Evolutionary conservation across 108 stramenopile genomes (phyloP).

Genomic region (Craspedostauros australis): DNA sequence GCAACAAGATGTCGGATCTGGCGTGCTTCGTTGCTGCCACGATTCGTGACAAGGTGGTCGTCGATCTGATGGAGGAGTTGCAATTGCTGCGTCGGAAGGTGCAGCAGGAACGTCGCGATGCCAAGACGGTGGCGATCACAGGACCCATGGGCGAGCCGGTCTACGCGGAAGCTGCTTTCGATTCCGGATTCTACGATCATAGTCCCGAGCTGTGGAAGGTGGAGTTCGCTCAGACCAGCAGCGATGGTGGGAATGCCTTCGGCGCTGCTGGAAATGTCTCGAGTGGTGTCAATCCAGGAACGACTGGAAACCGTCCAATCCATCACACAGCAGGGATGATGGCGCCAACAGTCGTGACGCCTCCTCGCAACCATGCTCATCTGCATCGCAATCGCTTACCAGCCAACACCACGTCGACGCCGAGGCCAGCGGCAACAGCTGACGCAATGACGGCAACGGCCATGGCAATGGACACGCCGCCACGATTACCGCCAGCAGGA

Average conservation of each 20-base stretch:
- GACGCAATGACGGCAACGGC: no score
- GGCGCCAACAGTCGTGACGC: no score
- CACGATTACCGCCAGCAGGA: no score
- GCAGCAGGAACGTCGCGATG: conserved; percentile 1
- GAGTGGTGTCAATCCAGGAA: no score
- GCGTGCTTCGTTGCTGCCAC: conserved; percentile 43
- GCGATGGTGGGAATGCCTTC: no score
- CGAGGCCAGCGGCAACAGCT: no score
- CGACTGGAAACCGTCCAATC: no score
- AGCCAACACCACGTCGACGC: background rate
- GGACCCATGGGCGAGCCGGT: conserved; percentile 24
- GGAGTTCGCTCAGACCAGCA: background rate
- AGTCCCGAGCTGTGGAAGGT: conserved; percentile 11
- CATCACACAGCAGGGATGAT: no score
- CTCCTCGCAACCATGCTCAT: no score
- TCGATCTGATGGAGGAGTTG: conserved; percentile 31
- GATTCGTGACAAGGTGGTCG: conserved; percentile 29
- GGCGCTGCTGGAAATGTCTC: no score
- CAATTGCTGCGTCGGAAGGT: conserved; percentile 11
- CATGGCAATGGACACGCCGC: no score
- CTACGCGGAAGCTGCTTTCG: conserved; percentile 14
- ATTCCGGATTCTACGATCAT: conserved; percentile 7
- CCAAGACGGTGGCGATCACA: conserved; percentile 22
- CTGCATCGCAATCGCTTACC: no score
- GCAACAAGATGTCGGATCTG: conserved; percentile 23